These are phyloP conservation scores for Hypholoma fasciculare DNA, from an alignment of 768 basidiomycete species.

Conservation along the genomic window DNA sequence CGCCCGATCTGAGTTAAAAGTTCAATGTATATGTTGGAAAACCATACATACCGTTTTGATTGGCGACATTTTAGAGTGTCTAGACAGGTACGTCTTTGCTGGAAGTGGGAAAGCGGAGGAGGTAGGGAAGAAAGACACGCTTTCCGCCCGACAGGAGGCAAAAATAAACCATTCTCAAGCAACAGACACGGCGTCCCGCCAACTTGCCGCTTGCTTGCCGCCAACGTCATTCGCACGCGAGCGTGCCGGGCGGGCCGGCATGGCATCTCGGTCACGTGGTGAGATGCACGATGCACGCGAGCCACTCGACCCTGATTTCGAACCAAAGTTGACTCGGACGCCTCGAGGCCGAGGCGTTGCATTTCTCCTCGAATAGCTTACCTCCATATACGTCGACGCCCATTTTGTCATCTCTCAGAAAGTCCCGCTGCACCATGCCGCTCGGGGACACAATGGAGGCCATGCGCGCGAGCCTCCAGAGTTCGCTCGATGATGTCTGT, in stretches of 20 bases:
- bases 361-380: not conserved
- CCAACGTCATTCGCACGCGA: not conserved
- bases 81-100: not conserved
- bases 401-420: not conserved
- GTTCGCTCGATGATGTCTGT: conserved; percentile 70
- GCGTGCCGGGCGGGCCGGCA: not conserved
- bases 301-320: not conserved
- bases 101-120: not conserved
- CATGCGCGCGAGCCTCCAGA: conserved; percentile 52
- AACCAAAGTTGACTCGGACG: not conserved
- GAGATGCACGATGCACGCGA: not conserved
- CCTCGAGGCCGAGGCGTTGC: not conserved
- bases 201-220: not conserved
- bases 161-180: conserved; percentile 3
- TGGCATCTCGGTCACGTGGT: not conserved
- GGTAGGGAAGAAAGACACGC: not conserved
- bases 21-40: not conserved
- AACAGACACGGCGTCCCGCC: not conserved
- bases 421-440: conserved; percentile 8
- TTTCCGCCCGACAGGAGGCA: not conserved
- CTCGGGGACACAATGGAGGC: conserved; percentile 27
- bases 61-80: conserved; percentile 46
- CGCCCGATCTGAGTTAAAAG: too few species aligned
- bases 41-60: conserved; percentile 49
- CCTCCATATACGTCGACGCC: not conserved